Conservation (phyloP, 2,329 filamentous ascomycete genomes). For the Colletotrichum sp. region DNA sequence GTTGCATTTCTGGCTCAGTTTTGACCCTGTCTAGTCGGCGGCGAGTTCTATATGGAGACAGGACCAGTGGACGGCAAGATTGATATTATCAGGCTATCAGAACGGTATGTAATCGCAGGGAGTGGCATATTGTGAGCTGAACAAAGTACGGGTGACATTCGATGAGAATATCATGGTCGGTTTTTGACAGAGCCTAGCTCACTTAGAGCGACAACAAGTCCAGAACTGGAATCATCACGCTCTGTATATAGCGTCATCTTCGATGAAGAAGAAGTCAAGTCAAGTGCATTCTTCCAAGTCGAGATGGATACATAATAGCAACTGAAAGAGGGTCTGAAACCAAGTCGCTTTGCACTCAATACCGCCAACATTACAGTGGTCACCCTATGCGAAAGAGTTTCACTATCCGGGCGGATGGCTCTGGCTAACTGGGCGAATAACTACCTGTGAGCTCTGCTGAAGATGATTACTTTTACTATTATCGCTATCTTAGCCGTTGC, state of each 20-base stretch:
- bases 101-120: background rate
- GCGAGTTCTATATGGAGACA: background rate
- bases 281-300: background rate
- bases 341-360: background rate
- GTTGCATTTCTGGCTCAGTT: fast-evolving
- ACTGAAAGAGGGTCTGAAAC: background rate
- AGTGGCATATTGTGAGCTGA: background rate
- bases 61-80: background rate
- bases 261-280: background rate
- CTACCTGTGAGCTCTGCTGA: no score
- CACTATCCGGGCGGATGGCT: no score
- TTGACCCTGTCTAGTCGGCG: background rate
- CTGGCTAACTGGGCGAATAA: no score
- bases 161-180: background rate
- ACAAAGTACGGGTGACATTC: background rate
- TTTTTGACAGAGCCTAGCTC: background rate
- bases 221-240: background rate
- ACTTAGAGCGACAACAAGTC: background rate
- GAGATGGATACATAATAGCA: background rate
- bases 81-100: background rate
- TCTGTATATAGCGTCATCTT: background rate
- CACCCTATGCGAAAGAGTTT: background rate
- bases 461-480: no score
- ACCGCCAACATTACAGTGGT: background rate
- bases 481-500: no score